These are phyloP conservation scores for Plasmopara halstedii DNA, from an alignment of 352 stramenopile genomes.

Conservation along the genomic window DNA sequence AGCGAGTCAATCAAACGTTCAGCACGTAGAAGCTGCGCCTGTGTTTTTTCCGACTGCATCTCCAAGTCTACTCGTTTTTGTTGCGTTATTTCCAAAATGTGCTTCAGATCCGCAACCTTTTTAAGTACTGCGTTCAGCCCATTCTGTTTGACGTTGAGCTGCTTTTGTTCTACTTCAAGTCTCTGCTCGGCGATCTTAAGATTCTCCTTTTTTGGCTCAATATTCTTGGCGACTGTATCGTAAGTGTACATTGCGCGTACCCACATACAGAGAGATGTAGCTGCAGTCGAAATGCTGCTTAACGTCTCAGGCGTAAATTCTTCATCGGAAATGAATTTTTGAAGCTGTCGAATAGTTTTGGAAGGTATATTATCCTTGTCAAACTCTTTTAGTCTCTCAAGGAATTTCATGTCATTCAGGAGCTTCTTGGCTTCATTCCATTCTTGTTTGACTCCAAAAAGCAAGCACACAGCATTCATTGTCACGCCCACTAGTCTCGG, in stretches of 20 bases:
- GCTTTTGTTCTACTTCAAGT: conserved; percentile 77
- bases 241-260: conserved; percentile 92
- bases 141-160: conserved; percentile 84
- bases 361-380: conserved; percentile 86
- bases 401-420: conserved; percentile 89
- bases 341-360: conserved; percentile 85
- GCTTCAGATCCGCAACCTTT: conserved; percentile 85
- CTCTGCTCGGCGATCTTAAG: conserved; percentile 83
- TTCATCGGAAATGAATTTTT: conserved; percentile 85
- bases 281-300: conserved; percentile 83
- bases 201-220: conserved; percentile 90
- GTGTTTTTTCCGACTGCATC: conserved; percentile 76
- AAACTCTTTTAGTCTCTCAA: conserved; percentile 83
- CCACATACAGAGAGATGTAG: conserved; percentile 93
- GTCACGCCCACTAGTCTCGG: conserved; percentile 84
- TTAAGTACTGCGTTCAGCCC: conserved; percentile 70
- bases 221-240: conserved; percentile 90
- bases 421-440: conserved; percentile 90
- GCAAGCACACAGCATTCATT: conserved; percentile 89
- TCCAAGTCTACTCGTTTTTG: conserved; percentile 92
- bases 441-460: conserved; percentile 84
- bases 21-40: conserved; percentile 85
- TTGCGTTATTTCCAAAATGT: conserved; percentile 79
- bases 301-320: conserved; percentile 90
- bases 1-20: conserved; percentile 87